Conservation (phyloP, 352 stramenopile genomes). For the Phytophthora idaei region DNA sequence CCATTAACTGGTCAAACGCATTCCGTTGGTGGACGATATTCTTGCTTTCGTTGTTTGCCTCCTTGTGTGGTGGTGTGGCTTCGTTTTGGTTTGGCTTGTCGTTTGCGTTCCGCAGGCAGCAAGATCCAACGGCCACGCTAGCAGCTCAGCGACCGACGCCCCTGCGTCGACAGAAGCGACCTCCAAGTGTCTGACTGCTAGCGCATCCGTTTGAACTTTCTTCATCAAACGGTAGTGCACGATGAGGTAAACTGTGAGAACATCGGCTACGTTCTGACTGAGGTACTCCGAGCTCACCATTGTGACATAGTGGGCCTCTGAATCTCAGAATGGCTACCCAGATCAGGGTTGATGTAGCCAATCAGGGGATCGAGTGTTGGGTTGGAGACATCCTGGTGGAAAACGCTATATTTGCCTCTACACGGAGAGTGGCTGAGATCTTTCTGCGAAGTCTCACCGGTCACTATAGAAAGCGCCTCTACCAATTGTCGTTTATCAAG, state of each 20-base stretch:
- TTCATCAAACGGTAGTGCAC: neutral
- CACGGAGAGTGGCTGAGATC: no score
- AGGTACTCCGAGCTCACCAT: neutral
- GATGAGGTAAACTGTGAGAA: neutral
- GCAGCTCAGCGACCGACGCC: neutral
- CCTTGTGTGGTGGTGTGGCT: neutral
- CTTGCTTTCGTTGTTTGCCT: neutral
- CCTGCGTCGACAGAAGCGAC: neutral
- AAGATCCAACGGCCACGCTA: neutral
- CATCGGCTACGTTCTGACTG: no score
- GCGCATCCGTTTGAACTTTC: neutral
- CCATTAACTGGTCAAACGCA: neutral
- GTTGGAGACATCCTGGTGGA: no score
- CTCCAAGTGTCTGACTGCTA: neutral
- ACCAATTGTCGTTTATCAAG: no score
- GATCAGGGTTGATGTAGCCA: no score
- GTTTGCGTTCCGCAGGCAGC: neutral
- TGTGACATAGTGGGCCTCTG: no score
- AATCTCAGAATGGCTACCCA: no score
- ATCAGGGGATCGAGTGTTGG: no score
- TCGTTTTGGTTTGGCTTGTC: neutral
- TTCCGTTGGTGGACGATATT: neutral
- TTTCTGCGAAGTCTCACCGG: no score
- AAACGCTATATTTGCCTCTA: no score
- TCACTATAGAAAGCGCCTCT: no score